Conservation (phyloP, 257 asterid species). For the Datura wrightii region DNA sequence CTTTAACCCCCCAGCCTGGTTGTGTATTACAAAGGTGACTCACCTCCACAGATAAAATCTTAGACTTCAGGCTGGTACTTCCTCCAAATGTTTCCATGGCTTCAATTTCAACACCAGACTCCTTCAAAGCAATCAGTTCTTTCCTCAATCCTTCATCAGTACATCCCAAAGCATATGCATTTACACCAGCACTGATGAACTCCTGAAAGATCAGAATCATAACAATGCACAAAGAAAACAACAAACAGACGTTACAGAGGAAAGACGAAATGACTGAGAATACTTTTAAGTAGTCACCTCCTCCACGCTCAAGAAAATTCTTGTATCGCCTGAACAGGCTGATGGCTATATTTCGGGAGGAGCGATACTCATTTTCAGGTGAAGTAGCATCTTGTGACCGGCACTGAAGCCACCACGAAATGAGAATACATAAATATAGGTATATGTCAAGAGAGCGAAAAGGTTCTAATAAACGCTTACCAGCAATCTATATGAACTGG, state of each 20-base stretch:
- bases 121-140: conserved; percentile 80
- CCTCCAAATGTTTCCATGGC: conserved; percentile 74
- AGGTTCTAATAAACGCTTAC: conserved; percentile 44
- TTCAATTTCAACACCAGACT: conserved; percentile 79
- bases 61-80: conserved; percentile 70
- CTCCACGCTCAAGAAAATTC: conserved; percentile 88
- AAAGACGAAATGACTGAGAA: conserved; percentile 39
- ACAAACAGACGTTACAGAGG: conserved; percentile 23
- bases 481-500: conserved; percentile 73
- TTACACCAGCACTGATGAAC: conserved; percentile 92
- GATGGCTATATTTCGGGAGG: conserved; percentile 91
- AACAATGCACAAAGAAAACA: conserved; percentile 30
- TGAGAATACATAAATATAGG: conserved; percentile 9
- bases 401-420: conserved; percentile 51
- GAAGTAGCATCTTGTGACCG: conserved; percentile 71
- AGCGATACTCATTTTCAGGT: conserved; percentile 83
- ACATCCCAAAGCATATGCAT: conserved; percentile 94
- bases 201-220: conserved; percentile 57
- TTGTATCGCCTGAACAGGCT: conserved; percentile 88
- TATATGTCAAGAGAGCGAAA: not conserved
- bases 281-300: conserved; percentile 97
- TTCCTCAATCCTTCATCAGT: conserved; percentile 79
- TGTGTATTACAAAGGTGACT: conserved; percentile 21
- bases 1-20: not conserved
- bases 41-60: conserved; percentile 71